These are phyloP conservation scores for Kalaharituber pfeilii DNA, from an alignment of 2,329 filamentous ascomycete genomes.

Conservation along the genomic window DNA sequence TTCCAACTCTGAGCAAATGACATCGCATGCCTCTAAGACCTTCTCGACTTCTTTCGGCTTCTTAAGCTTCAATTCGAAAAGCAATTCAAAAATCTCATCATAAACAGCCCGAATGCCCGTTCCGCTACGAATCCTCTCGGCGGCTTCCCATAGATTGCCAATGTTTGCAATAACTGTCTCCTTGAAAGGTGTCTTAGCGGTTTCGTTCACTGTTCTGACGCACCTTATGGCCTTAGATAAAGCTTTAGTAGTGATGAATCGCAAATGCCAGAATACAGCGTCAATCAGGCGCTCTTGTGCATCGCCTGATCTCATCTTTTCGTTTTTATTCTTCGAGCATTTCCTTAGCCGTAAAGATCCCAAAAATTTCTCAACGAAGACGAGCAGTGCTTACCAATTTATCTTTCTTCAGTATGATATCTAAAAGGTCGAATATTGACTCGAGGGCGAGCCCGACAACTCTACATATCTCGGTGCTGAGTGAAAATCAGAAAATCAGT, in stretches of 20 bases:
- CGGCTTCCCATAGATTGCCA: background rate
- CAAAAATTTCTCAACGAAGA: too few species aligned
- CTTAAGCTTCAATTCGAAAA: background rate
- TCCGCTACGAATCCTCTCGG: background rate
- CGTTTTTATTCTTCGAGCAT: too few species aligned
- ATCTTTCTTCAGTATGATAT: conserved; percentile 14
- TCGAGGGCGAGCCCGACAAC: conserved; percentile 7
- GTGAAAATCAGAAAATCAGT: background rate
- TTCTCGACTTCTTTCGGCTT: background rate
- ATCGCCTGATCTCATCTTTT: too few species aligned
- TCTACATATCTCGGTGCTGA: background rate
- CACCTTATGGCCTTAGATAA: background rate
- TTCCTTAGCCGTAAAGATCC: too few species aligned
- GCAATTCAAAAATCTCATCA: background rate
- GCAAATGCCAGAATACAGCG: background rate
- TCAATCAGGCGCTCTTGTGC: too few species aligned
- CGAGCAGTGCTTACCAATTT: conserved; percentile 14
- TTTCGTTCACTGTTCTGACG: background rate
- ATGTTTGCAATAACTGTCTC: background rate
- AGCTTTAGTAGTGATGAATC: background rate
- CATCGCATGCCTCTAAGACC: too few species aligned
- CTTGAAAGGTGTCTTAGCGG: background rate
- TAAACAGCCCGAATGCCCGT: background rate
- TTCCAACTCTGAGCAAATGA: too few species aligned
- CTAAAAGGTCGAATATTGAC: conserved; percentile 12